A percentile compares a stretch with the other conserved stretches of the same genome.
phyloP scores from a whole-genome alignment of 441 rosid species.

The Pelargonium australe region DNA sequence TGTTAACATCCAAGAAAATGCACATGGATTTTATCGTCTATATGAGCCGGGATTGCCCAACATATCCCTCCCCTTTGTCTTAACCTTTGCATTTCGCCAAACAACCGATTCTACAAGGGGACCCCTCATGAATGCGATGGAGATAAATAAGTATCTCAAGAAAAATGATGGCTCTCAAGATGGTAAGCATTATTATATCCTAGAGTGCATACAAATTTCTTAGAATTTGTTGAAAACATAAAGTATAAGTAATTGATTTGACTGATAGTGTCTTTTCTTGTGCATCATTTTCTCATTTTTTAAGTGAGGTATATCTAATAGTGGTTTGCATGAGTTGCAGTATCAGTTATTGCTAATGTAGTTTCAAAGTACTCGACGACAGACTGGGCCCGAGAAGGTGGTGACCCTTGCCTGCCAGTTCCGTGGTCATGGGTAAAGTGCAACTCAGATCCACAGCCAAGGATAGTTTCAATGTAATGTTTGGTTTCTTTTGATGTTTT shows the following conservation, averaged over 20 bases:
- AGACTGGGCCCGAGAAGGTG: constrained; percentile 91
- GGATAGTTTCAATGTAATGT: constrained; percentile 56
- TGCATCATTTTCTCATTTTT: constrained; percentile 3
- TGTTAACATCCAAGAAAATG: constrained; percentile 85
- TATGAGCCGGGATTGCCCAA: constrained; percentile 85
- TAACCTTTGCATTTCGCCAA: constrained; percentile 67
- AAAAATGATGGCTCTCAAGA: constrained; percentile 70
- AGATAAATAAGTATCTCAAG: constrained; percentile 64
- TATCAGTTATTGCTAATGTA: constrained; percentile 43
- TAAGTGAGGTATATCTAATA: constrained; percentile 13
- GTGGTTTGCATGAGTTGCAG: constrained; percentile 42
- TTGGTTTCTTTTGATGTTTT: constrained; percentile 21
- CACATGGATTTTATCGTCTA: constrained; percentile 61
- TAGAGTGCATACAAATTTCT: background rate
- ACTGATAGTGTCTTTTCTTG: background rate
- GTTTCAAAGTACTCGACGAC: constrained; percentile 44
- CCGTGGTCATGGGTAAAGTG: constrained; percentile 94
- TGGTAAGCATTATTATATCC: constrained; percentile 40
- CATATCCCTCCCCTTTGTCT: constrained; percentile 71
- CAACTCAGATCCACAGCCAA: constrained; percentile 55
- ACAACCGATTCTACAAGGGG: constrained; percentile 84
- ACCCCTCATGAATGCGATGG: constrained; percentile 93
- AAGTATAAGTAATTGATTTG: background rate
- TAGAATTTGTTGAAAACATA: constrained; percentile 10
- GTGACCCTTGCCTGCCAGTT: constrained; percentile 92